Evolutionary conservation across 805 yeast genomes (phyloP).

Genomic region (Candida anglica): DNA sequence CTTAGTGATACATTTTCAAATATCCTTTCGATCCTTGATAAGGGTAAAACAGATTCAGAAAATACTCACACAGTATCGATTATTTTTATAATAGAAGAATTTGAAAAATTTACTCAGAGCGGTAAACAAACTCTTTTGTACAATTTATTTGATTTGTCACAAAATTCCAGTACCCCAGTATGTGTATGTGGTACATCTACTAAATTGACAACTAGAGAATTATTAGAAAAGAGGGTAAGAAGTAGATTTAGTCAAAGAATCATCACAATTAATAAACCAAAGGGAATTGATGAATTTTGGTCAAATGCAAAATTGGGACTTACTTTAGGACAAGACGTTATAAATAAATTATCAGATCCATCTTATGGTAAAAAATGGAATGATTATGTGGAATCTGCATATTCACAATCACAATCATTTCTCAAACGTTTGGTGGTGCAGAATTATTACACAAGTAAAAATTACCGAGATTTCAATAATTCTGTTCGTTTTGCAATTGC

Average conservation of each 20-base stretch:
- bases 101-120: constrained; percentile 71
- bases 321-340: constrained; percentile 14
- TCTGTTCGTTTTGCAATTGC: constrained; percentile 39
- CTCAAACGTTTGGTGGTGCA: constrained; percentile 14
- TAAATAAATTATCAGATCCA: constrained; percentile 11
- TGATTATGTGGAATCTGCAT: constrained; percentile 25
- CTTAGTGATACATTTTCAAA: constrained; percentile 59
- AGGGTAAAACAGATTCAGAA: constrained; percentile 16
- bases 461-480: constrained; percentile 47
- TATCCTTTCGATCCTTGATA: constrained; percentile 51
- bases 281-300: constrained; percentile 47
- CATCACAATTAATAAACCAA: constrained; percentile 53
- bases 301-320: constrained; percentile 42
- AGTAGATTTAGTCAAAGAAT: constrained; percentile 84
- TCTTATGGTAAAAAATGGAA: constrained; percentile 43
- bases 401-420: constrained; percentile 9
- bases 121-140: constrained; percentile 80
- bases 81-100: constrained; percentile 77
- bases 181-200: constrained; percentile 79
- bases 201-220: constrained; percentile 70
- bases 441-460: constrained; percentile 58
- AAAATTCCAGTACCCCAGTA: constrained; percentile 63
- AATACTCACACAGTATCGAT: constrained; percentile 47
- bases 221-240: constrained; percentile 85
- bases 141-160: constrained; percentile 84